Evolutionary conservation across 129 eudicot genomes (phyloP).

Genomic region (sunflower (Helianthus annuus)): HanXRQr2.0-SUNRISE NC_035440.2:144982247-144982746

Average conservation of each 20-base stretch:
- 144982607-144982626: slow-evolving; percentile 80
- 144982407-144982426: slow-evolving; percentile 73
- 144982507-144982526: slow-evolving; percentile 27
- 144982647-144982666: slow-evolving; percentile 89
- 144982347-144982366: slow-evolving; percentile 76
- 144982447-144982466: slow-evolving; percentile 84
- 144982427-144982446: slow-evolving; percentile 93
- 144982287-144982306: slow-evolving; percentile 56
- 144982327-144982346: slow-evolving; percentile 71
- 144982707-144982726: slow-evolving; percentile 63
- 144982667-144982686: slow-evolving; percentile 93
- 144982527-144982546: slow-evolving; percentile 12
- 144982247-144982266: slow-evolving; percentile 84
- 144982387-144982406: slow-evolving; percentile 73
- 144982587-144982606: slow-evolving; percentile 64
- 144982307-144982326: slow-evolving; percentile 68
- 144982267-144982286: slow-evolving; percentile 58
- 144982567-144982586: slow-evolving; percentile 34
- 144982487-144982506: slow-evolving; percentile 29
- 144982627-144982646: slow-evolving; percentile 95
- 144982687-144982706: slow-evolving; percentile 78
- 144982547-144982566: slow-evolving; percentile 31
- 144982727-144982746: slow-evolving; percentile 86
- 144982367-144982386: slow-evolving; percentile 48
- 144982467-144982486: slow-evolving; percentile 62